These are phyloP conservation scores for Bolboschoenus planiculmis DNA, from an alignment of 176 grass and related monocot species.

Conservation along the genomic window DNA sequence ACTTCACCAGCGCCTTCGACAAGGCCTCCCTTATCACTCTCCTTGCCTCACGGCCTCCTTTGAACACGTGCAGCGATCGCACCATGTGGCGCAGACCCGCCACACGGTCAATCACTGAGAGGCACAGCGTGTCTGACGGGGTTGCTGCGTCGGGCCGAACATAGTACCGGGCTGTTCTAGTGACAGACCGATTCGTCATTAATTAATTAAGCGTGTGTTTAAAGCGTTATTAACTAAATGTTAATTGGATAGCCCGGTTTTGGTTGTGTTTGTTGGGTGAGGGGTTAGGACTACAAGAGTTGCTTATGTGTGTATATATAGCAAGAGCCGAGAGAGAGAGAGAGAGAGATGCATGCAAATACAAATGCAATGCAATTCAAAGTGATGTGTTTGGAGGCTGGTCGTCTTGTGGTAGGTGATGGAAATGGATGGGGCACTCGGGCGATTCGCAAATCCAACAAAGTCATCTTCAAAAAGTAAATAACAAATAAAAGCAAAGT, in stretches of 20 bases:
- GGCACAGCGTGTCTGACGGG: slow-evolving; percentile 43
- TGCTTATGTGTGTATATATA: neutral
- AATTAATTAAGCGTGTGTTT: neutral
- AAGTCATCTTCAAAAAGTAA: no score
- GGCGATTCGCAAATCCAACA: neutral
- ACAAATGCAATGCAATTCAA: no score
- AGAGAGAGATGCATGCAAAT: neutral
- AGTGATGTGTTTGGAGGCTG: neutral
- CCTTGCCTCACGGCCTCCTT: neutral
- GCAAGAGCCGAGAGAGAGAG: neutral
- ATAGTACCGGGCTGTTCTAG: slow-evolving; percentile 32
- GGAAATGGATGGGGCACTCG: slow-evolving; percentile 7
- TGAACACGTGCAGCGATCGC: slow-evolving; percentile 61
- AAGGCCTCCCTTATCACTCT: slow-evolving; percentile 40
- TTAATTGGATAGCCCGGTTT: neutral
- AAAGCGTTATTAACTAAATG: neutral
- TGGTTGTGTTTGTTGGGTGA: neutral
- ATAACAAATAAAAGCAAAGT: no score
- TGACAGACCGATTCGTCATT: slow-evolving; percentile 41
- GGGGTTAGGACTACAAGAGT: no score
- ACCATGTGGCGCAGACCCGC: slow-evolving; percentile 68
- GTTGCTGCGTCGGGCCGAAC: slow-evolving; percentile 43
- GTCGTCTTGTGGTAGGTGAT: neutral
- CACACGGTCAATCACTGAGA: slow-evolving; percentile 73
- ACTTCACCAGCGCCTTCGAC: slow-evolving; percentile 55